These are phyloP conservation scores for Cynara cardunculus DNA, from an alignment of 129 eudicot species.

Conservation along the genomic window DNA sequence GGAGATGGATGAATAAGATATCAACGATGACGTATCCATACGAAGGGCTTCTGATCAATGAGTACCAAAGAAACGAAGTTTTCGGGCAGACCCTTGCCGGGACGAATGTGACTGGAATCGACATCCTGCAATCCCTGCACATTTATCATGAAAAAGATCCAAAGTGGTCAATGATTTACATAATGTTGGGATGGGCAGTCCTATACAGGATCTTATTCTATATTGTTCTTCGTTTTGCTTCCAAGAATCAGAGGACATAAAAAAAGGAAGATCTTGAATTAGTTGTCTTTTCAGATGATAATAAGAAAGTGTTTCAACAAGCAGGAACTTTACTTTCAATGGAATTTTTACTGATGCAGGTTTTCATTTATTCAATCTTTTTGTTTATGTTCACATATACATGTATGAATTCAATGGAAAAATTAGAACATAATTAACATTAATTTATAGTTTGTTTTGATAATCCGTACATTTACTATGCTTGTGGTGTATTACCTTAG, in stretches of 20 bases:
- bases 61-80: constrained; percentile 43
- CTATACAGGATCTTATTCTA: constrained; percentile 70
- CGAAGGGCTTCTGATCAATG: constrained; percentile 72
- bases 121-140: constrained; percentile 44
- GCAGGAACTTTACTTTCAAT: background rate
- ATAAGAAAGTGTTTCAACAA: background rate
- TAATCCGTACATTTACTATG: background rate
- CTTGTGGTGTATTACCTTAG: background rate
- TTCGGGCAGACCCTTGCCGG: constrained; percentile 35
- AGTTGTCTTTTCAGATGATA: background rate
- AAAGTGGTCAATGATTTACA: constrained; percentile 55
- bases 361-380: background rate
- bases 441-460: background rate
- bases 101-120: constrained; percentile 32
- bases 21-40: constrained; percentile 83
- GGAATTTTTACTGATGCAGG: background rate
- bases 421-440: background rate
- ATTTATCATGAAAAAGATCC: constrained; percentile 29
- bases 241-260: constrained; percentile 71
- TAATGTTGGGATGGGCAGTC: constrained; percentile 80
- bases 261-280: background rate
- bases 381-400: background rate
- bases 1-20: constrained; percentile 75
- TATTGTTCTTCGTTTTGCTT: constrained; percentile 69
- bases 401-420: background rate